Base-by-base conservation (phyloP, 495 filamentous ascomycete genomes). In the Paragyromitra xinjiangensis region DNA sequence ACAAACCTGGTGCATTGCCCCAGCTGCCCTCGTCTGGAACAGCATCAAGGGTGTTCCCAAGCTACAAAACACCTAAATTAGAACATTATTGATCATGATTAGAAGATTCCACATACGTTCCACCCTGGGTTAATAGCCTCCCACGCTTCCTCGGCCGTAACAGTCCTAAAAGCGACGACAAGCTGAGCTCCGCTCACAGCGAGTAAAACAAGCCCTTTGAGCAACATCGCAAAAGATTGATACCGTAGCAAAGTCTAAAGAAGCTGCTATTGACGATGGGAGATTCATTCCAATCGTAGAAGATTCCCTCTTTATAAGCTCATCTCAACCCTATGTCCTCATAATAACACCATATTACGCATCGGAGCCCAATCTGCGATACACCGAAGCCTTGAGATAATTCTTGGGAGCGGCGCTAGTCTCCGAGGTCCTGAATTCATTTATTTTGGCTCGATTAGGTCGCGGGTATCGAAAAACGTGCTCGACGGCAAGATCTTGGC, bases 21-120 rank as follows among this genome's bases (percentile, higher is more conserved):
- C 89, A 91, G 3, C 85, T 86, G 1, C 87, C 88, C 75, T 91
- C 89, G 61, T 85, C 83, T 4, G 88, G 86, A 16, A 86, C 81
- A 4, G 88, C 88, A 80, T 90, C 89, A 42, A 90, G 85, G 0
- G 89, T 90, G 59, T 91, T 82, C 48, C 77, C 81, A 64, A 81
- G 59, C 80, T 81, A 45, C 29, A 40, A 53, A 37, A 58, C 3
- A 24, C 16, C 78, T 45, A 79, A 37, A 7, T 14, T 12, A 40
- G n/a, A 16, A 51, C 37, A 16, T 0, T 3, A 6, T 19, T 39
- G 37, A 29, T 16, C n/a, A 3, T 29, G 22, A 59, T 4, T 42
- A 1, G 2, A 39, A 7, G 39, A 24, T 26, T 71, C 40, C n/a
- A 67, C 80, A 40, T 61, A 75, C 65, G 56, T 73, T 82, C 80